Evolutionary conservation across 2,329 filamentous ascomycete genomes (phyloP).

Genomic region (Fusarium virguliforme): DNA sequence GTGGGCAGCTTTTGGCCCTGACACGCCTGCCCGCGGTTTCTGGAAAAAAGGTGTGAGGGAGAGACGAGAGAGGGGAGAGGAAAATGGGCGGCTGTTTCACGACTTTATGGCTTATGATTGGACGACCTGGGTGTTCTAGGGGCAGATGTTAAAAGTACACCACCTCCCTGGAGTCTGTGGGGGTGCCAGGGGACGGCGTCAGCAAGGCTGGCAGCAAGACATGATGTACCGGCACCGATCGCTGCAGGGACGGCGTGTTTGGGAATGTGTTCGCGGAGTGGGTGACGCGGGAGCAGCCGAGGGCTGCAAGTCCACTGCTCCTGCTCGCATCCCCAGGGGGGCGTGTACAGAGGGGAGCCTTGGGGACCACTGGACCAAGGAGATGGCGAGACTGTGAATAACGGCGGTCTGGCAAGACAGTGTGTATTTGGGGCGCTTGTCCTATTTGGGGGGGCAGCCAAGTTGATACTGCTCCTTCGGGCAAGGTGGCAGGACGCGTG

Average conservation of each 20-base stretch:
- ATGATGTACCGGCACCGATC: slow-evolving; percentile 45
- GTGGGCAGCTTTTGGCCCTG: slow-evolving; percentile 47
- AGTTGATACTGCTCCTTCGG: slow-evolving; percentile 53
- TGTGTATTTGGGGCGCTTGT: slow-evolving; percentile 53
- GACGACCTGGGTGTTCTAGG: slow-evolving; percentile 56
- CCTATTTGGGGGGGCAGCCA: slow-evolving; percentile 54
- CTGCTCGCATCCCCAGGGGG: slow-evolving; percentile 36
- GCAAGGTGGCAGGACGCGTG: slow-evolving; percentile 44
- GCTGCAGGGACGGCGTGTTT: slow-evolving; percentile 42
- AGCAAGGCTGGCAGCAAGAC: slow-evolving; percentile 43
- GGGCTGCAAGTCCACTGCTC: slow-evolving; percentile 39
- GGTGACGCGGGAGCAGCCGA: slow-evolving; percentile 51
- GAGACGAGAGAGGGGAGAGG: slow-evolving; percentile 31
- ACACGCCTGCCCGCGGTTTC: slow-evolving; percentile 50
- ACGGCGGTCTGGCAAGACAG: slow-evolving; percentile 37
- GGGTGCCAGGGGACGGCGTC: slow-evolving; percentile 47
- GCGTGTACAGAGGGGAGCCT: slow-evolving; percentile 44
- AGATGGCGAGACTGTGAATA: slow-evolving; percentile 37
- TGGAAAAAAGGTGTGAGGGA: slow-evolving; percentile 50
- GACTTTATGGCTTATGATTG: slow-evolving; percentile 71
- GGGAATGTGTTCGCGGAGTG: slow-evolving; percentile 39
- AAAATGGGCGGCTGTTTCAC: slow-evolving; percentile 60
- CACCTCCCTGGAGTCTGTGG: slow-evolving; percentile 55
- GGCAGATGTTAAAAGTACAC: slow-evolving; percentile 63
- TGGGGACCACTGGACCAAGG: slow-evolving; percentile 43